phyloP scores from a whole-genome alignment of 495 filamentous ascomycete species.

The Tetracladium setigerum region DNA sequence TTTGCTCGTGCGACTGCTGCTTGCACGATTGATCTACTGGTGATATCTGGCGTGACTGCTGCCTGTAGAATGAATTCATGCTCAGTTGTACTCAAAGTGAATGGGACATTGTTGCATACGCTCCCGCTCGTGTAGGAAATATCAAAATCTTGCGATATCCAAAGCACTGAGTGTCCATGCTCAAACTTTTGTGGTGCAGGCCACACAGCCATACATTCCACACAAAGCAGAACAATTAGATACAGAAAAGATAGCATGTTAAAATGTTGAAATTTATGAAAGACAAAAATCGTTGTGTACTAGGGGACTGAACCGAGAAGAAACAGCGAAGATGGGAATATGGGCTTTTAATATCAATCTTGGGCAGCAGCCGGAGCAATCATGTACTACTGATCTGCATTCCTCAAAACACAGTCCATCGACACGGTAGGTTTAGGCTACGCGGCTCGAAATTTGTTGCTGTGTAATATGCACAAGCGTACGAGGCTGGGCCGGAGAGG shows the following conservation, averaged over 20 bases:
- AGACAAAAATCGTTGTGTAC: neutral
- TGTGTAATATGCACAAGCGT: no score
- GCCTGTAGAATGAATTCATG: slow-evolving; percentile 33
- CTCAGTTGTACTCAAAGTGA: slow-evolving; percentile 19
- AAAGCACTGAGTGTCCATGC: slow-evolving; percentile 46
- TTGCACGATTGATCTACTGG: slow-evolving; percentile 40
- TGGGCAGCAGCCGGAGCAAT: neutral
- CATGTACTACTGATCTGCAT: no score
- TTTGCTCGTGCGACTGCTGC: slow-evolving; percentile 37
- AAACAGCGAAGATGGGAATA: neutral
- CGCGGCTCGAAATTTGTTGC: no score
- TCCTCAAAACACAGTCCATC: no score
- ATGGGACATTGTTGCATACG: slow-evolving; percentile 34
- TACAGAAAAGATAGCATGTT: slow-evolving; percentile 27
- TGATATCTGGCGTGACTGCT: slow-evolving; percentile 17
- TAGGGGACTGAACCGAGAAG: neutral
- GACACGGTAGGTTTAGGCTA: no score
- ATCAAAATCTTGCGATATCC: slow-evolving; percentile 42
- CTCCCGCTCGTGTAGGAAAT: slow-evolving; percentile 48
- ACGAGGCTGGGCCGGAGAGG: no score
- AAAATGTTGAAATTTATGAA: slow-evolving; percentile 2
- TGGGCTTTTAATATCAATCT: neutral
- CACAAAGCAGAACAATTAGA: slow-evolving; percentile 18
- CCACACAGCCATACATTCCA: slow-evolving; percentile 42
- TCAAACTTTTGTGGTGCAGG: slow-evolving; percentile 45